Percentiles rank a stretch among this genome's conserved stretches.
These are phyloP conservation scores for Lentinus tigrinus DNA, from an alignment of 768 basidiomycete species.

Conservation along the genomic window DNA sequence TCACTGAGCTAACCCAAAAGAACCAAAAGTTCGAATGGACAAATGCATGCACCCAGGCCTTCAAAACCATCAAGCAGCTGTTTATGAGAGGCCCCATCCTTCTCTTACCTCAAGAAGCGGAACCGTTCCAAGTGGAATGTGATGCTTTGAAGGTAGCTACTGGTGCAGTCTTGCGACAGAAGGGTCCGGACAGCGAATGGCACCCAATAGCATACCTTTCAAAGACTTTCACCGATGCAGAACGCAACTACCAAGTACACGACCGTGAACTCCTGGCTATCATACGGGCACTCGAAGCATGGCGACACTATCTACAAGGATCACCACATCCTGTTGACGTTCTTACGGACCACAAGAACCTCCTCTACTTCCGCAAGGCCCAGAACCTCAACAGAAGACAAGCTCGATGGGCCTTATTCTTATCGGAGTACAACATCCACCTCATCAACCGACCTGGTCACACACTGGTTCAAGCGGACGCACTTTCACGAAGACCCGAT, in stretches of 20 bases:
- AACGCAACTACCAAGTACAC: slow-evolving; percentile 31
- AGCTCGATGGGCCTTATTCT: slow-evolving; percentile 27
- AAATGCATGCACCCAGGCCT: not conserved
- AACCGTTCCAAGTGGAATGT: slow-evolving; percentile 14
- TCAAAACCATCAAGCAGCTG: not conserved
- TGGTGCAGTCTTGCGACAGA: slow-evolving; percentile 29
- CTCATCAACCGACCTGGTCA: slow-evolving; percentile 1
- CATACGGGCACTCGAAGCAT: slow-evolving; percentile 25
- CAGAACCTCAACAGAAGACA: slow-evolving; percentile 30
- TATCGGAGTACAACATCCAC: slow-evolving; percentile 16
- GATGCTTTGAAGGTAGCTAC: slow-evolving; percentile 26
- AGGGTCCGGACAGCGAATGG: slow-evolving; percentile 5
- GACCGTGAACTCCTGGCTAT: slow-evolving; percentile 38
- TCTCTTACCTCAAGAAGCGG: not conserved
- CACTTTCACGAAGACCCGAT: not conserved
- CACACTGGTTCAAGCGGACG: not conserved
- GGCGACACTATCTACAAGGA: slow-evolving; percentile 26
- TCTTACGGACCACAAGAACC: slow-evolving; percentile 30
- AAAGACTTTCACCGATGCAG: slow-evolving; percentile 12
- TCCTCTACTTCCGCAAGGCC: slow-evolving; percentile 24
- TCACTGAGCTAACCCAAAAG: not conserved
- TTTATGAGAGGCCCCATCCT: slow-evolving; percentile 7
- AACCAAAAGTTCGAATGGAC: not conserved
- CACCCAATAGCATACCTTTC: slow-evolving; percentile 13
- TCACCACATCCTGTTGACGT: slow-evolving; percentile 14